Conservation (phyloP, 1,284 basidiomycete species). For the Puccinia triticina region DNA sequence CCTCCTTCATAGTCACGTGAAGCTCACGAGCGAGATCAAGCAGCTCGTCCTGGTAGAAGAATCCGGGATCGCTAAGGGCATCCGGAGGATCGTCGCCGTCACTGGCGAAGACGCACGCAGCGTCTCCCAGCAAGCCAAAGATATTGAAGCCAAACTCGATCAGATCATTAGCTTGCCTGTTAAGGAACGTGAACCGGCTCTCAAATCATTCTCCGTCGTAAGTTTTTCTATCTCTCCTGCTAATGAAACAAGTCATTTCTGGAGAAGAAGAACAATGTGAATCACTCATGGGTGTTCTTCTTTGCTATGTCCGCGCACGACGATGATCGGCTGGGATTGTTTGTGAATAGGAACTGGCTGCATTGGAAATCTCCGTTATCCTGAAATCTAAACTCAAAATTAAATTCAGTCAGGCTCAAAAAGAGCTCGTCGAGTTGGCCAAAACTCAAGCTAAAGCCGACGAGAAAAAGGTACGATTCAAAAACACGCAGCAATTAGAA, state of each 20-base stretch:
- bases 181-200: constrained; percentile 78
- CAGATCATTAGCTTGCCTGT: constrained; percentile 70
- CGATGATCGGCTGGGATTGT: too few species aligned
- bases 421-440: constrained; percentile 79
- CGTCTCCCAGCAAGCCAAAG: constrained; percentile 73
- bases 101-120: constrained; percentile 90
- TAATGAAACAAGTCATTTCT: background rate
- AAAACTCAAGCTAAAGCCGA: constrained; percentile 80
- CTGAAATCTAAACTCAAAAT: constrained; percentile 81
- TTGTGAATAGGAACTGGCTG: constrained; percentile 73
- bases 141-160: constrained; percentile 70
- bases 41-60: constrained; percentile 93
- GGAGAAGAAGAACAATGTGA: background rate
- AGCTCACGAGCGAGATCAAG: constrained; percentile 92
- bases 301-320: background rate
- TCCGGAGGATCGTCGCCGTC: constrained; percentile 88
- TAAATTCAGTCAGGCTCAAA: constrained; percentile 71
- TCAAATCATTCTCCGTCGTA: constrained; percentile 73
- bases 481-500: background rate
- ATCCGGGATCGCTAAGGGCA: constrained; percentile 96
- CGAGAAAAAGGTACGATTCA: constrained; percentile 57
- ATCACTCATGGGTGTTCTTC: background rate
- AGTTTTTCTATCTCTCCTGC: background rate
- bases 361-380: constrained; percentile 83
- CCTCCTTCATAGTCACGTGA: constrained; percentile 73